These are phyloP conservation scores for Mycena vulgaris DNA, from an alignment of 768 basidiomycete genomes.

Conservation along the genomic window DNA sequence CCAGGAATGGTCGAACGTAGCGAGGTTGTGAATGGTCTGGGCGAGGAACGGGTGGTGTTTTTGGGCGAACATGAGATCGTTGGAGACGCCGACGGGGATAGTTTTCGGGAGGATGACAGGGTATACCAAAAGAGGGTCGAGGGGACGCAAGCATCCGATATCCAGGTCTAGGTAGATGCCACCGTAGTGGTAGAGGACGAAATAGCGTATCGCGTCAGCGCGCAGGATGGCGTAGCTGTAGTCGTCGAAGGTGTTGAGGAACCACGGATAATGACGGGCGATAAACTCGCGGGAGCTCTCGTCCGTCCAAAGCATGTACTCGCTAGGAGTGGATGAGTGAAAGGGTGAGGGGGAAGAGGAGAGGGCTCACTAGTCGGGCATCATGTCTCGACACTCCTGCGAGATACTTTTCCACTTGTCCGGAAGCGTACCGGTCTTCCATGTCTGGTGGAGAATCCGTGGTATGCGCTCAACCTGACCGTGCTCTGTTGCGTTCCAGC, in stretches of 20 bases:
- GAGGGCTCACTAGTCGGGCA: constrained; percentile 92
- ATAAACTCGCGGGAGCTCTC: constrained; percentile 92
- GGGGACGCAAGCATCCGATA: constrained; percentile 89
- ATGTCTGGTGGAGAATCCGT: constrained; percentile 97
- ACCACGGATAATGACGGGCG: constrained; percentile 89
- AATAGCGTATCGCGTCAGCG: constrained; percentile 98
- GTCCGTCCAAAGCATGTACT: constrained; percentile 99
- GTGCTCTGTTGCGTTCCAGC: constrained; percentile 76
- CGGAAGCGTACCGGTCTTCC: constrained; percentile 94
- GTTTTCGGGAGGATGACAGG: constrained; percentile 95
- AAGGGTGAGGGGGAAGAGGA: constrained; percentile 30
- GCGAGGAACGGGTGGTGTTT: constrained; percentile 91
- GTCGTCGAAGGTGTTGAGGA: constrained; percentile 92
- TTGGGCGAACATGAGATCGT: constrained; percentile 96
- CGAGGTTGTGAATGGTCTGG: constrained; percentile 93
- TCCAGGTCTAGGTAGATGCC: constrained; percentile 98
- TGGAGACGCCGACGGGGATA: constrained; percentile 96
- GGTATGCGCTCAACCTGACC: constrained; percentile 84
- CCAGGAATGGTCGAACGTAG: constrained; percentile 94
- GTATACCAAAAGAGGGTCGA: constrained; percentile 90
- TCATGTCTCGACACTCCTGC: constrained; percentile 89
- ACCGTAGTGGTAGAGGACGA: constrained; percentile 95
- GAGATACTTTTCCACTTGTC: constrained; percentile 85
- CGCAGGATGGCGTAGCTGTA: constrained; percentile 95
- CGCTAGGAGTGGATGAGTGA: constrained; percentile 61